phyloP scores from a whole-genome alignment of 345 rosid genomes.

The Nephelium lappaceum region DNA sequence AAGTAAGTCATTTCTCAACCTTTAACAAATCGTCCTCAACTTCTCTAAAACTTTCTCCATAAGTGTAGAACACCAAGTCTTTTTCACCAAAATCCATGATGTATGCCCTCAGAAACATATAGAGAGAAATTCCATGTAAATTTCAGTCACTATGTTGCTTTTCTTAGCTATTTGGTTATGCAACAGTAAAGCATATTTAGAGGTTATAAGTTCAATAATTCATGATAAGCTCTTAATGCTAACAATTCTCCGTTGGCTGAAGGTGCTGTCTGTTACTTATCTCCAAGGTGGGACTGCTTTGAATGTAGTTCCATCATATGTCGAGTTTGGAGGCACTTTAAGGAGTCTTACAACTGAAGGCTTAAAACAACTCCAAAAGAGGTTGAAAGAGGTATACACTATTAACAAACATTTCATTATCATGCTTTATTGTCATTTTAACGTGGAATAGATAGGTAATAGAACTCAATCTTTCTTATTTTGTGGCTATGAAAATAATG shows the following conservation, averaged over 20 bases:
- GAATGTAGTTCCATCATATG: conserved; percentile 57
- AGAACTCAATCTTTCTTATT: neutral
- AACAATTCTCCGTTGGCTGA: conserved; percentile 24
- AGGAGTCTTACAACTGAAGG: conserved; percentile 88
- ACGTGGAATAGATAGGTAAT: neutral
- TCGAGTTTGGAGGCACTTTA: conserved; percentile 85
- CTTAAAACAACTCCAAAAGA: conserved; percentile 52
- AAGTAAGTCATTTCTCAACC: no score
- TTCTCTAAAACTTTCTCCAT: neutral
- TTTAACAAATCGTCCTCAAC: no score
- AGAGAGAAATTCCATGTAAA: neutral
- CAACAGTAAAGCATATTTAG: neutral
- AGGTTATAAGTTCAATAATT: neutral
- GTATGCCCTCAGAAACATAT: neutral
- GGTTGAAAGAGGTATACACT: conserved; percentile 68
- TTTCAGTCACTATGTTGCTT: neutral
- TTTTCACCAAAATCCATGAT: neutral
- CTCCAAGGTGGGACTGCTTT: conserved; percentile 60
- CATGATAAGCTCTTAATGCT: neutral
- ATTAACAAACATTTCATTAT: neutral
- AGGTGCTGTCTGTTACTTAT: conserved; percentile 79
- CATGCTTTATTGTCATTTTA: neutral
- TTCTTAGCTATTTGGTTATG: neutral
- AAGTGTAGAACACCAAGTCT: neutral
- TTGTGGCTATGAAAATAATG: no score